Conservation (phyloP, 225 moss, liverwort and hornwort genomes). For the Physcomitrium patens region DNA sequence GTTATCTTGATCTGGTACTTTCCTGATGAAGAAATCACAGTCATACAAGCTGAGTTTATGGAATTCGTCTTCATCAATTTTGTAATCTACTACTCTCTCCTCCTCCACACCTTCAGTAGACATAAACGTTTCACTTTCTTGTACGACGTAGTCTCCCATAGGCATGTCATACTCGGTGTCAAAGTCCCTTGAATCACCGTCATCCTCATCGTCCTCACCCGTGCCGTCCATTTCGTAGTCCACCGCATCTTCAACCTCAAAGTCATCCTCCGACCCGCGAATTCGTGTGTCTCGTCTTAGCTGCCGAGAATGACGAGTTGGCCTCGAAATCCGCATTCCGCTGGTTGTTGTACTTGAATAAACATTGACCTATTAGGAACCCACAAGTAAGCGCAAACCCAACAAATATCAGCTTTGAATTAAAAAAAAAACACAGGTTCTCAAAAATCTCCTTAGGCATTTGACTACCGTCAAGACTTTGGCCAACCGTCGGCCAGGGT, state of each 20-base stretch:
- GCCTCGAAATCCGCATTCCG: slow-evolving; percentile 10
- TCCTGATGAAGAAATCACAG: slow-evolving; percentile 97
- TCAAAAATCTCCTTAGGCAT: neutral
- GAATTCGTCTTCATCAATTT: slow-evolving; percentile 98
- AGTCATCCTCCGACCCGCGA: slow-evolving; percentile 72
- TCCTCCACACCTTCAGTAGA: slow-evolving; percentile 82
- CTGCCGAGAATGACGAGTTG: slow-evolving; percentile 24
- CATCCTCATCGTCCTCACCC: slow-evolving; percentile 83
- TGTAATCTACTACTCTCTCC: slow-evolving; percentile 86
- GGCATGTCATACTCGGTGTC: slow-evolving; percentile 89
- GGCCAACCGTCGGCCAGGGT: no score
- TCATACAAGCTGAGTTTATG: slow-evolving; percentile 84
- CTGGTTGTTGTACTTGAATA: slow-evolving; percentile 19
- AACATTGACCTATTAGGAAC: slow-evolving; percentile 26
- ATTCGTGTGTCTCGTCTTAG: slow-evolving; percentile 39
- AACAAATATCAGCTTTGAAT: slow-evolving; percentile 6
- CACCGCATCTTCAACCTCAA: slow-evolving; percentile 86
- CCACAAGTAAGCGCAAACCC: neutral
- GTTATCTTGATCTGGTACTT: slow-evolving; percentile 71
- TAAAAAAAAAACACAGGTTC: neutral
- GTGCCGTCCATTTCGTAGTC: slow-evolving; percentile 78
- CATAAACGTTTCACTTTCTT: slow-evolving; percentile 80
- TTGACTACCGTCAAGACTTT: neutral
- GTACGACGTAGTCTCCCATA: slow-evolving; percentile 66
- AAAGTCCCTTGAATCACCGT: slow-evolving; percentile 86